Conservation (phyloP, 345 rosid species). For the Camelina hispida region DNA sequence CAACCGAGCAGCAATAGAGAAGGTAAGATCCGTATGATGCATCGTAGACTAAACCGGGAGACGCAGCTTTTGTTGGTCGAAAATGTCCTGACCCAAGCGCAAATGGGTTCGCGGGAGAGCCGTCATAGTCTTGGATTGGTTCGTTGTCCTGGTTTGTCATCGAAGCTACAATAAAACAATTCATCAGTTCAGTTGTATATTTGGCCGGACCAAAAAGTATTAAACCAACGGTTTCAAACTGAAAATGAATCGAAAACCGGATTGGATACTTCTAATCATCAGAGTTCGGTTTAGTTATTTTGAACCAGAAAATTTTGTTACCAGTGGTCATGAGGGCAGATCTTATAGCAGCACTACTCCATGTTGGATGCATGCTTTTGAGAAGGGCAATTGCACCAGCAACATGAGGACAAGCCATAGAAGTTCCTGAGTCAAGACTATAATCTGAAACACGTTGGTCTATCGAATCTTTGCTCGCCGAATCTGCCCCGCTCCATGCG, state of each 20-base stretch:
- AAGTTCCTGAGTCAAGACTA: constrained; percentile 68
- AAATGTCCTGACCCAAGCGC: constrained; percentile 66
- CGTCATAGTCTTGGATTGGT: constrained; percentile 47
- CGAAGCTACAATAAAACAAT: constrained; percentile 49
- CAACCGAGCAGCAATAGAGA: constrained; percentile 54
- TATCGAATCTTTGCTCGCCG: constrained; percentile 40
- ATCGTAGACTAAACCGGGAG: constrained; percentile 78
- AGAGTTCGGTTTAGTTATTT: background rate
- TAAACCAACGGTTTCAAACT: background rate
- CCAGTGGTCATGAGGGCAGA: constrained; percentile 58
- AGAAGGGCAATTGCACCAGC: constrained; percentile 71
- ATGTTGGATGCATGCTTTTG: constrained; percentile 63
- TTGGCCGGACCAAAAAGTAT: background rate
- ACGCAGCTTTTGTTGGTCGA: constrained; percentile 54
- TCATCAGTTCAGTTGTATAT: background rate
- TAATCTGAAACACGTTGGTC: constrained; percentile 53
- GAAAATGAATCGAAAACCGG: background rate
- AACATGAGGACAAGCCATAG: constrained; percentile 87
- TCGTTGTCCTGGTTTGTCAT: constrained; percentile 47
- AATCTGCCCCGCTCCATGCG: constrained; percentile 63
- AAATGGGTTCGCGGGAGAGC: constrained; percentile 55
- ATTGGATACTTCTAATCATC: background rate
- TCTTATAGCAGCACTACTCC: constrained; percentile 83
- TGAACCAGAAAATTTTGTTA: constrained; percentile 3
- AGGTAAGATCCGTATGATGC: constrained; percentile 57